Conservation (phyloP, 192 early-diverging fungal genomes). For the Gonapodya prolifera region DNA sequence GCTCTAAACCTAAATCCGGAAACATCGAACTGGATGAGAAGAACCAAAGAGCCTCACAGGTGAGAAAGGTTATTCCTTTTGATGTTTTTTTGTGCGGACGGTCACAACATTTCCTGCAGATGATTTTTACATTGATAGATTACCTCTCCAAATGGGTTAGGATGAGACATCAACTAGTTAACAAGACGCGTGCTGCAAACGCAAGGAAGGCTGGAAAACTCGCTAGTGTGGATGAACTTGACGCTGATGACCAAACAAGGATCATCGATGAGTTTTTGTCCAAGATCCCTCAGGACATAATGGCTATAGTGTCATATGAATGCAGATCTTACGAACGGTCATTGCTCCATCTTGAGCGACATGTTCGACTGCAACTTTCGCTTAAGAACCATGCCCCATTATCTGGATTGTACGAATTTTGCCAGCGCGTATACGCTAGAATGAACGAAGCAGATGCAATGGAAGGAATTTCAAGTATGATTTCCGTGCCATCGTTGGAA, state of each 20-base stretch:
- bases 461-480: slow-evolving; percentile 41
- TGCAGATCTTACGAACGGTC: slow-evolving; percentile 55
- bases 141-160: slow-evolving; percentile 35
- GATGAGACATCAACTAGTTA: slow-evolving; percentile 6
- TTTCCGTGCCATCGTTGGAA: slow-evolving; percentile 36
- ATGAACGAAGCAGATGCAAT: slow-evolving; percentile 60
- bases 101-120: slow-evolving; percentile 12
- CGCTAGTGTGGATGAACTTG: slow-evolving; percentile 13
- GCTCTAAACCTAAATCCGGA: neutral
- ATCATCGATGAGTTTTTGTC: slow-evolving; percentile 33
- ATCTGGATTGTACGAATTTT: neutral
- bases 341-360: slow-evolving; percentile 53
- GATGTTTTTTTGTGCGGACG: slow-evolving; percentile 4
- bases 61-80: slow-evolving; percentile 16
- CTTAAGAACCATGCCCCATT: neutral
- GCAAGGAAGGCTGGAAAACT: neutral
- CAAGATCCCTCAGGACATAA: slow-evolving; percentile 42
- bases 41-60: slow-evolving; percentile 27
- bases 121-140: slow-evolving; percentile 39
- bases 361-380: slow-evolving; percentile 25
- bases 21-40: slow-evolving; percentile 15
- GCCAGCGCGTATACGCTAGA: slow-evolving; percentile 46
- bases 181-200: slow-evolving; percentile 15
- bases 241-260: slow-evolving; percentile 8
- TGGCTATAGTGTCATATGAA: slow-evolving; percentile 46